Evolutionary conservation across 2,329 filamentous ascomycete genomes (phyloP).

Genomic region (Epichloe aotearoae): DNA sequence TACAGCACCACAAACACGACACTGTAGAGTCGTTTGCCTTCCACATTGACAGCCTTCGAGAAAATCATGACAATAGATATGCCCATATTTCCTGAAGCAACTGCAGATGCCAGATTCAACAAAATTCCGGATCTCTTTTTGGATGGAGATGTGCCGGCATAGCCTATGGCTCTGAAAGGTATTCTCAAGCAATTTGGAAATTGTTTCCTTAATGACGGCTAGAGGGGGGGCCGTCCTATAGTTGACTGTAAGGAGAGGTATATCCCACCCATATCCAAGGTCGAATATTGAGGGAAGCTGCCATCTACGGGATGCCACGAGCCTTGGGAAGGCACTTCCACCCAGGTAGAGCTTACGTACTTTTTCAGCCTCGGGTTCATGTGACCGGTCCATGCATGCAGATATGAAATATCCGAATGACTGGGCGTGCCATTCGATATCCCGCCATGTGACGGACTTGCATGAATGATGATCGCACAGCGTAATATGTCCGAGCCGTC

Average conservation of each 20-base stretch:
- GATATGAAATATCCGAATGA: background rate
- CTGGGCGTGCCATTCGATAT: background rate
- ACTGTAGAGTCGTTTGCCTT: background rate
- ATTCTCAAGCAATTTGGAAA: background rate
- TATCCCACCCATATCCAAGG: background rate
- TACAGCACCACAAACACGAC: slow-evolving; percentile 1
- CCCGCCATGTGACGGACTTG: background rate
- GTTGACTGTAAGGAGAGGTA: background rate
- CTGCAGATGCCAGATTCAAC: background rate
- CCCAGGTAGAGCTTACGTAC: background rate
- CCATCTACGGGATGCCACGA: background rate
- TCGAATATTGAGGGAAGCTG: background rate
- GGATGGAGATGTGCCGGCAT: background rate
- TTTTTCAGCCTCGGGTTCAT: background rate
- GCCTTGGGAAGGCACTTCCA: background rate
- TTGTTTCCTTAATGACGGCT: background rate
- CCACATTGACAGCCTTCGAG: background rate
- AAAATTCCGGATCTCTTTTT: background rate
- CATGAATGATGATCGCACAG: background rate
- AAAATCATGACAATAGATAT: background rate
- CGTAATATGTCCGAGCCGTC: background rate
- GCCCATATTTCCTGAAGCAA: background rate
- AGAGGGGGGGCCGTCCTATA: background rate
- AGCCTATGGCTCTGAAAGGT: background rate
- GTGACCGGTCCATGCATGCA: background rate